Conservation (phyloP, 192 early-diverging fungal genomes). For the Coemansia sp. region DNA sequence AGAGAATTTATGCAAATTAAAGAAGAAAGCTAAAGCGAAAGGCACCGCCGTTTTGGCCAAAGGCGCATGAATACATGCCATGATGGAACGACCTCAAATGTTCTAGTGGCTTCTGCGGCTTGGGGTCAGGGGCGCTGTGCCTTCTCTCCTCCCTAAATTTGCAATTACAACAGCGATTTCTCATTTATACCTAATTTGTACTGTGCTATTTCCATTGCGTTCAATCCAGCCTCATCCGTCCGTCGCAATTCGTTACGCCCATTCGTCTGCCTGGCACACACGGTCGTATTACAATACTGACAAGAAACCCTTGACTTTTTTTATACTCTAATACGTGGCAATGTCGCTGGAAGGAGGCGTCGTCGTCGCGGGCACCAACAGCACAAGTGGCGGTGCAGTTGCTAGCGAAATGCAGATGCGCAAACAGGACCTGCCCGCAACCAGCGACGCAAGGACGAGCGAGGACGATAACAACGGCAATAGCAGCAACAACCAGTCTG, state of each 20-base stretch:
- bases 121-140: not conserved
- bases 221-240: not conserved
- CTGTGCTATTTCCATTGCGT: not conserved
- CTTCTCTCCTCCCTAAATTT: not conserved
- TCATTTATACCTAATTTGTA: not conserved
- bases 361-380: not conserved
- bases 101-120: not conserved
- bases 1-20: not conserved
- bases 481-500: slow-evolving; percentile 8
- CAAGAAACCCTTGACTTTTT: not conserved
- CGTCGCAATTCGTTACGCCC: not conserved
- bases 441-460: not conserved
- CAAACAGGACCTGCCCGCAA: slow-evolving; percentile 2
- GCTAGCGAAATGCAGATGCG: slow-evolving; percentile 16
- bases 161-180: not conserved
- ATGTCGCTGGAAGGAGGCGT: slow-evolving; percentile 5
- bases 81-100: not conserved
- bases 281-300: not conserved
- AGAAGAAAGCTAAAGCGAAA: not conserved
- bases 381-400: not conserved
- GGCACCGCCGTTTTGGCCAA: not conserved
- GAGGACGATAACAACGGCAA: slow-evolving; percentile 18
- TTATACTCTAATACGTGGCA: not conserved
- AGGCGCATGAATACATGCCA: not conserved
- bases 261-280: not conserved